These are phyloP conservation scores for Saturnispora zaruensis DNA, from an alignment of 805 yeast genomes.

Conservation along the genomic window DNA sequence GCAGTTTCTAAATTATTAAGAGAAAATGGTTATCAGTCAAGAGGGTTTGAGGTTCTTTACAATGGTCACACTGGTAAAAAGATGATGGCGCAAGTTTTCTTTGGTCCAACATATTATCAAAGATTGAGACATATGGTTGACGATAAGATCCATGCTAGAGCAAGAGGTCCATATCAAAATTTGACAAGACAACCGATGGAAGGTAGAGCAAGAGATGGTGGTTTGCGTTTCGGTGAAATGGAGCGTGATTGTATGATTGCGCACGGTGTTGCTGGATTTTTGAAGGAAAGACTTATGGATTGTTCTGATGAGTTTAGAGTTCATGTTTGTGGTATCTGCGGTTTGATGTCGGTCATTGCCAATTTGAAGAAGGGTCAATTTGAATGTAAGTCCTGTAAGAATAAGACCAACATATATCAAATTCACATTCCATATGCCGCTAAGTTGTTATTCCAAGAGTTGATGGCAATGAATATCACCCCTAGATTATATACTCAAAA, in stretches of 20 bases:
- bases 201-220: conserved; percentile 99
- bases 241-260: conserved; percentile 99
- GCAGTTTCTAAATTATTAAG: conserved; percentile 87
- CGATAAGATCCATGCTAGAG: conserved; percentile 98
- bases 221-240: conserved; percentile 98
- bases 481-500: conserved; percentile 92
- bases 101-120: conserved; percentile 99
- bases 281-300: conserved; percentile 97
- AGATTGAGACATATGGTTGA: conserved; percentile 99
- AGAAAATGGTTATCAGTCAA: conserved; percentile 93
- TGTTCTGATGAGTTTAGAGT: conserved; percentile 98
- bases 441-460: conserved; percentile 93
- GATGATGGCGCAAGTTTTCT: conserved; percentile 95
- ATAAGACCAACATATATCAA: conserved; percentile 96
- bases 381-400: conserved; percentile 97
- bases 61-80: conserved; percentile 98
- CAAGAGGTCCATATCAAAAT: conserved; percentile 97
- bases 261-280: conserved; percentile 97
- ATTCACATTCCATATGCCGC: conserved; percentile 98
- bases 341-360: conserved; percentile 96
- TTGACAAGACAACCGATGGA: conserved; percentile 97
- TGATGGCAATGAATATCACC: conserved; percentile 98
- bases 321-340: conserved; percentile 97
- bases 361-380: conserved; percentile 95
- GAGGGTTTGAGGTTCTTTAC: conserved; percentile 98